Evolutionary conservation across 192 early-diverging fungal genomes (phyloP).

Genomic region (Chytriomyces sp.): DNA sequence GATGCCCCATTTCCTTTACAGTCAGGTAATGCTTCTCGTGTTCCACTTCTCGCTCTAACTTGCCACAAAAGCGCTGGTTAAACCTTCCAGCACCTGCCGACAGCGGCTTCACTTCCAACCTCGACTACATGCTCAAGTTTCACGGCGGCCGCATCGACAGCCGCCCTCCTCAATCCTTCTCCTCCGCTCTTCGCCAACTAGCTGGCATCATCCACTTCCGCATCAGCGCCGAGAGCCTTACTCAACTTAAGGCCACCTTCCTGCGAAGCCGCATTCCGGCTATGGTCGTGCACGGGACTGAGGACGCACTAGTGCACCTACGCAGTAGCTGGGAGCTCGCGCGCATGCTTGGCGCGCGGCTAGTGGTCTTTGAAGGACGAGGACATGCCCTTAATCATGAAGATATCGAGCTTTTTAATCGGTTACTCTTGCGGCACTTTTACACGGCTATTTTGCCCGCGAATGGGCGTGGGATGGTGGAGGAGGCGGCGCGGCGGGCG

Average conservation of each 20-base stretch:
- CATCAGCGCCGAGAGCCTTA: constrained; percentile 13
- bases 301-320: constrained; percentile 33
- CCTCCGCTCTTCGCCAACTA: constrained; percentile 18
- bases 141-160: constrained; percentile 26
- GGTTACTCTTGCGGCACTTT: constrained; percentile 34
- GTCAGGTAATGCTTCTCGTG: constrained; percentile 8
- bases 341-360: constrained; percentile 19
- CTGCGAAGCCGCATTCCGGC: constrained; percentile 19
- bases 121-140: constrained; percentile 37
- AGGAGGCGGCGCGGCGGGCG: constrained; percentile 22
- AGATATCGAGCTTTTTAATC: constrained; percentile 31
- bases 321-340: constrained; percentile 7
- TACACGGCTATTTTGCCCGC: constrained; percentile 18
- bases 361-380: constrained; percentile 39
- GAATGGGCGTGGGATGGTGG: background rate
- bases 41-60: background rate
- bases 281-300: constrained; percentile 38
- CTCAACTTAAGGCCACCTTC: constrained; percentile 4
- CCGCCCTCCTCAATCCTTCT: constrained; percentile 32
- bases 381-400: constrained; percentile 40
- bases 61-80: constrained; percentile 43
- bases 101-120: constrained; percentile 23
- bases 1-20: constrained; percentile 43
- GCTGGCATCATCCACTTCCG: constrained; percentile 24
- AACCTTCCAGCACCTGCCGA: constrained; percentile 25